Evolutionary conservation across 139 green algal species (phyloP).

Genomic region (Ostreobium quekettii): DNA sequence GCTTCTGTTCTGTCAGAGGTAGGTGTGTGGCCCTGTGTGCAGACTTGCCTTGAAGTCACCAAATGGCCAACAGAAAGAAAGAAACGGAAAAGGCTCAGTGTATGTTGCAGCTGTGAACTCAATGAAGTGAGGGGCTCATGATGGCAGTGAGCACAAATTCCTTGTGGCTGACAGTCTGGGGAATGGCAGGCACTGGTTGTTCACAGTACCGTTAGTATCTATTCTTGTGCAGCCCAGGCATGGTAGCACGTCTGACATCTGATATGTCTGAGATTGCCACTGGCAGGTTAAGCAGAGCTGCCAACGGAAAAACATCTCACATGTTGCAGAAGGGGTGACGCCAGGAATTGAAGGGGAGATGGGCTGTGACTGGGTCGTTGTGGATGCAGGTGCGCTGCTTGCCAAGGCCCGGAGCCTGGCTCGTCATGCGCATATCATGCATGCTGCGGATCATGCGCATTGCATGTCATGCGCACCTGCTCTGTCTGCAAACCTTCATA

Average conservation of each 20-base stretch:
- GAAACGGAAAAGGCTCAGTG: background rate
- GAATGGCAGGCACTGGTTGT: background rate
- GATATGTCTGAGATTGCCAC: background rate
- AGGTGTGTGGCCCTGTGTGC: too few relatives aligned
- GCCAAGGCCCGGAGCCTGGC: background rate
- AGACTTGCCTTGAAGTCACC: too few relatives aligned
- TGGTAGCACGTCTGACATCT: background rate
- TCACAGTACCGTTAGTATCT: background rate
- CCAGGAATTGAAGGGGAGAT: slow-evolving; percentile 5
- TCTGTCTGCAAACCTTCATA: background rate
- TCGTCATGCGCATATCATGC: background rate
- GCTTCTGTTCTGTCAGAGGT: background rate
- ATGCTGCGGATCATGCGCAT: background rate
- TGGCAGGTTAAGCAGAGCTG: background rate
- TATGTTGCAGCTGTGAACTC: background rate
- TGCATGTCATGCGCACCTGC: background rate
- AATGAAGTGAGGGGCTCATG: background rate
- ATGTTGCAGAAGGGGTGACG: background rate
- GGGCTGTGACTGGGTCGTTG: slow-evolving; percentile 1
- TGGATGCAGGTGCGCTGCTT: slow-evolving; percentile 14
- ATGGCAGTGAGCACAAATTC: too few relatives aligned
- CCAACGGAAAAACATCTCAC: background rate
- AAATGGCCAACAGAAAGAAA: too few relatives aligned
- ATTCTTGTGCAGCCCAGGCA: background rate
- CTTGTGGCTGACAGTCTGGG: background rate